Conservation (phyloP, 352 stramenopile genomes). For the Plasmopara viticola region DNA sequence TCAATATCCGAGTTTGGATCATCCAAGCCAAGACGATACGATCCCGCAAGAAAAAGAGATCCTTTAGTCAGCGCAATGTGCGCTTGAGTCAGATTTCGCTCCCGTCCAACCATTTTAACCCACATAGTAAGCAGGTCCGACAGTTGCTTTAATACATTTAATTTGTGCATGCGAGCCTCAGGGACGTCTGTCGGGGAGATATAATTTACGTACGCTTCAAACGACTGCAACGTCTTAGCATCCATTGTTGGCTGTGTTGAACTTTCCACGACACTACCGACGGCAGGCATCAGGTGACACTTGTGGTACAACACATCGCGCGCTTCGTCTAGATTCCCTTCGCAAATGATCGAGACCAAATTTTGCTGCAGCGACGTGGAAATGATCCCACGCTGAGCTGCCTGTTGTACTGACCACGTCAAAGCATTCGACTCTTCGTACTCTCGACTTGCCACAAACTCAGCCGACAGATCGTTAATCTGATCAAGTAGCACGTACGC, state of each 20-base stretch:
- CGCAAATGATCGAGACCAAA: conserved; percentile 49
- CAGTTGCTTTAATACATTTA: conserved; percentile 60
- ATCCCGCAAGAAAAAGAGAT: conserved; percentile 80
- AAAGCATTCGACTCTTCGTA: conserved; percentile 67
- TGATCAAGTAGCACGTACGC: conserved; percentile 59
- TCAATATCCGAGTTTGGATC: conserved; percentile 81
- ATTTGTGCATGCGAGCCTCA: conserved; percentile 52
- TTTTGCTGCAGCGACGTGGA: conserved; percentile 65
- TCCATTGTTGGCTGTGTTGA: conserved; percentile 31
- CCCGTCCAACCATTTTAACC: conserved; percentile 68
- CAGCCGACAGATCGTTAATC: conserved; percentile 52
- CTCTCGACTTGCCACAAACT: conserved; percentile 62
- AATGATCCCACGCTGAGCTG: conserved; percentile 53
- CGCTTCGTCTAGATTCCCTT: conserved; percentile 54
- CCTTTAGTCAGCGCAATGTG: conserved; percentile 70
- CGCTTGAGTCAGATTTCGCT: conserved; percentile 59
- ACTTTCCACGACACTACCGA: conserved; percentile 54
- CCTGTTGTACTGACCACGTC: conserved; percentile 66
- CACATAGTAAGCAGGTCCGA: conserved; percentile 69
- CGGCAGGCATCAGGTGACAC: conserved; percentile 65
- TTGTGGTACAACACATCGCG: conserved; percentile 82
- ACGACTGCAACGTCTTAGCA: conserved; percentile 30
- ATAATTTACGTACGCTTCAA: conserved; percentile 47
- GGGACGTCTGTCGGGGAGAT: conserved; percentile 46
- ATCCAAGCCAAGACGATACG: conserved; percentile 77